A percentile compares a stretch with the other conserved stretches of the same genome.
Evolutionary conservation across 441 rosid species (phyloP).

Genomic region (Kokia cookei): DNA sequence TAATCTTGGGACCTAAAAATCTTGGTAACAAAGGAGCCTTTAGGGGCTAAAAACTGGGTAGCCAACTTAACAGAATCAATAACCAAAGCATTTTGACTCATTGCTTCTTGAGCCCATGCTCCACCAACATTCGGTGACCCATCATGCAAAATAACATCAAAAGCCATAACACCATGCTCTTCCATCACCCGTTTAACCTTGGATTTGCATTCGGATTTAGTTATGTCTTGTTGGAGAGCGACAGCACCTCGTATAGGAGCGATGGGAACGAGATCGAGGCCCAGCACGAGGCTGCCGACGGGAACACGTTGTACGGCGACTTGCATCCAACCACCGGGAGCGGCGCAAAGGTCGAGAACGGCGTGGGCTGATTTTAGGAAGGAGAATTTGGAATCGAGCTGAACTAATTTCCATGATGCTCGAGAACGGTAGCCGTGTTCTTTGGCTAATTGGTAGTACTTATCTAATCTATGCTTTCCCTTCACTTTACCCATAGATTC

Average conservation of each 20-base stretch:
- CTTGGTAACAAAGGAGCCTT: slow-evolving; percentile 77
- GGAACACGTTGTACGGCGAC: slow-evolving; percentile 81
- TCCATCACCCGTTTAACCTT: slow-evolving; percentile 58
- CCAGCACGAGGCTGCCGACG: slow-evolving; percentile 82
- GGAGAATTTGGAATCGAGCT: slow-evolving; percentile 63
- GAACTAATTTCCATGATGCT: slow-evolving; percentile 85
- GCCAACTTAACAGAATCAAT: slow-evolving; percentile 76
- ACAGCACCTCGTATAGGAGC: slow-evolving; percentile 63
- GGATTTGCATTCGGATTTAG: slow-evolving; percentile 60
- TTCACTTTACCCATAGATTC: slow-evolving; percentile 63
- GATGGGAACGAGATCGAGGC: slow-evolving; percentile 76
- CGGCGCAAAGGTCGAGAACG: slow-evolving; percentile 93
- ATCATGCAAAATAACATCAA: slow-evolving; percentile 77
- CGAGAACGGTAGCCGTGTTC: slow-evolving; percentile 94
- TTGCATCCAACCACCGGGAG: slow-evolving; percentile 98
- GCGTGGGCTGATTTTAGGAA: slow-evolving; percentile 48
- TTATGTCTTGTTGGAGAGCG: slow-evolving; percentile 72
- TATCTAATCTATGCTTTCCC: slow-evolving; percentile 82
- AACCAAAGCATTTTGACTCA: slow-evolving; percentile 81
- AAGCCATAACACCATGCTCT: slow-evolving; percentile 50
- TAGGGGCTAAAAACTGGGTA: slow-evolving; percentile 71
- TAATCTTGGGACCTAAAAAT: slow-evolving; percentile 94
- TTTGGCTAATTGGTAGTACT: slow-evolving; percentile 70
- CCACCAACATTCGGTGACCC: slow-evolving; percentile 95
- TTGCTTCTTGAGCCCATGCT: slow-evolving; percentile 85